Evolutionary conservation across 164 flowering plant genomes (phyloP), one percentile per base, ranked within the genome.

Genomic region (Liquidambar formosana): DNA sequence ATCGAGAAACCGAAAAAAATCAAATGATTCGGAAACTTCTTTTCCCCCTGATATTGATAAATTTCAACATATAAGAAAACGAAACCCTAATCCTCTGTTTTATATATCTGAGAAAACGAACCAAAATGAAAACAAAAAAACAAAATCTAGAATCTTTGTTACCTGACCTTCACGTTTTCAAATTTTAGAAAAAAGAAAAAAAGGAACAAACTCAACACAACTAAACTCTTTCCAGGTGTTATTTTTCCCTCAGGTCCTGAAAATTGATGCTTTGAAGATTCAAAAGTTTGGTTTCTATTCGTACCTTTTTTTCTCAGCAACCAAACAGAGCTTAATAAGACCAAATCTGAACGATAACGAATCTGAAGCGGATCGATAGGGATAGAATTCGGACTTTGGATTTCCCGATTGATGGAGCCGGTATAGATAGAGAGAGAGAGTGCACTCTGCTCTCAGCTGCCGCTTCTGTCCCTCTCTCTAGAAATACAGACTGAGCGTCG

Each of bases 141-240:
- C n/a, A n/a, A n/a, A 51, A 51, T 51, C 54, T 51, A 51, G 54
- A n/a, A 51, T 51, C 54, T 51, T 51, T 19, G 53, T 49, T 49
- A 2, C 53, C 19, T 1, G 15, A 6, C 18, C 4, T 49, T 49
- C 1, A 14, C 15, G 53, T 6, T 49, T 49, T 18, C 8, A 6
- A 49, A 49, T 47, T n/a, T n/a, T n/a, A n/a, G n/a, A n/a, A n/a
- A n/a, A n/a, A n/a, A 1, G 14, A 47, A 4, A 49, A 15, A 16
- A 49, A 5, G 18, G 18, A 51, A 49, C 19, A 16, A 51, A 51
- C 6, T 51, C 10, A 51, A 51, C 54, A 18, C 22, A 49, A 16
- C 4, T 19, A 51, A 6, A 51, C 54, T n/a, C n/a, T n/a, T n/a
- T 16, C n/a, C 18, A n/a, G 1, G 0, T 16, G 9, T 16, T 18